Conservation (phyloP, 441 rosid genomes). For the Populus hybrid region DNA sequence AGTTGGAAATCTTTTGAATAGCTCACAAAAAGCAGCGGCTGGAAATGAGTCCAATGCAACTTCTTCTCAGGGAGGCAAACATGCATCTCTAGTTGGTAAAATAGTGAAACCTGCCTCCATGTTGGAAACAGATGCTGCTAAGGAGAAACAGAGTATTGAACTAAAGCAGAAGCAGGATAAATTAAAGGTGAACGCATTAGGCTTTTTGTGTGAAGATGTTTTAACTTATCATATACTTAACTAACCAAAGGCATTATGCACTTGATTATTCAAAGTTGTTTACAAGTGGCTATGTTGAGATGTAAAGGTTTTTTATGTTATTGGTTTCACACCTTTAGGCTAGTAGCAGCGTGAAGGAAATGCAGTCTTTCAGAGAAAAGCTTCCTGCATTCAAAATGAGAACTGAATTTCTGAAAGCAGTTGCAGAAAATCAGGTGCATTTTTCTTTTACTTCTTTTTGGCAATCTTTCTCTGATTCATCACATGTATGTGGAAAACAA, state of each 20-base stretch:
- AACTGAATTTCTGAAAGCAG: constrained; percentile 69
- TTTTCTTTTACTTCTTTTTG: constrained; percentile 6
- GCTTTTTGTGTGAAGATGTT: not conserved
- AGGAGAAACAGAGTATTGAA: constrained; percentile 59
- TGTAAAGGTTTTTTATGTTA: constrained; percentile 11
- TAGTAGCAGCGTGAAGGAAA: constrained; percentile 47
- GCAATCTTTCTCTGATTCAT: not conserved
- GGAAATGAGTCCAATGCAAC: constrained; percentile 35
- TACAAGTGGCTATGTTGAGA: not conserved
- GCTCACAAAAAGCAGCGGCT: constrained; percentile 40
- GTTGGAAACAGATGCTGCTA: constrained; percentile 32
- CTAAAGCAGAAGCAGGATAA: constrained; percentile 76
- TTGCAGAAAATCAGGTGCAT: constrained; percentile 75
- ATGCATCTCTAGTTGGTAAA: constrained; percentile 30
- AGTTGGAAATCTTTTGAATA: constrained; percentile 72
- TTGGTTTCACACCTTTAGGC: constrained; percentile 38
- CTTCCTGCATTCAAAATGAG: constrained; percentile 87
- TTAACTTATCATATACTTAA: not conserved
- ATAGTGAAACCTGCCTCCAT: constrained; percentile 31
- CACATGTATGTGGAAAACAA: not conserved
- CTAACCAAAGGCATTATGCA: not conserved
- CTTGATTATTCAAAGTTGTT: not conserved
- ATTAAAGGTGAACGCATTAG: constrained; percentile 41
- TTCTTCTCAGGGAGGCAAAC: constrained; percentile 33
- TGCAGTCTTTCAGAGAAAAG: constrained; percentile 71